phyloP scores from a whole-genome alignment of 495 filamentous ascomycete species.

The Lasiosphaeris hirsuta region DNA sequence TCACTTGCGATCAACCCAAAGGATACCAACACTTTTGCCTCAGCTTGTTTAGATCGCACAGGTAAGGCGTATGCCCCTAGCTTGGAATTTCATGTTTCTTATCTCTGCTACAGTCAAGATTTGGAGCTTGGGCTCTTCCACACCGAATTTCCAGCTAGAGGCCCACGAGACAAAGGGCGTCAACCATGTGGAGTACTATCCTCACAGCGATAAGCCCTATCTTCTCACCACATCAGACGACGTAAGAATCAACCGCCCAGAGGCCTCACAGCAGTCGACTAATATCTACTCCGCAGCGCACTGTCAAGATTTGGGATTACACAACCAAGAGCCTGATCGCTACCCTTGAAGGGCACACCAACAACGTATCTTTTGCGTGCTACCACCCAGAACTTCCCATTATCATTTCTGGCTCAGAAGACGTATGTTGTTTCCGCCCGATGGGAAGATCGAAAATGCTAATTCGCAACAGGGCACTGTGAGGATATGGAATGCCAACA shows the following conservation, averaged over 20 bases:
- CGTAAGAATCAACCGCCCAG: slow-evolving; percentile 12
- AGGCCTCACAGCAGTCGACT: not conserved
- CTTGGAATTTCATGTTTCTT: not conserved
- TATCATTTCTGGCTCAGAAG: slow-evolving; percentile 98
- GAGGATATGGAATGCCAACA: slow-evolving; percentile 98
- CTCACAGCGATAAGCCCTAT: slow-evolving; percentile 94
- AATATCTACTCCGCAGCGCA: slow-evolving; percentile 43
- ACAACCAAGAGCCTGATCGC: slow-evolving; percentile 96
- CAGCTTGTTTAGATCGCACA: slow-evolving; percentile 91
- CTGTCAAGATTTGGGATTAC: slow-evolving; percentile 97
- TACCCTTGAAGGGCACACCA: slow-evolving; percentile 94
- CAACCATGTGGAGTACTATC: slow-evolving; percentile 97
- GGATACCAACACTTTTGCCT: slow-evolving; percentile 96
- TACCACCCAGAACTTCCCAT: slow-evolving; percentile 97
- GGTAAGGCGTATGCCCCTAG: slow-evolving; percentile 58
- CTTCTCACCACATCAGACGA: slow-evolving; percentile 96
- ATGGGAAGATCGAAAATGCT: not conserved
- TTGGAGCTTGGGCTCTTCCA: slow-evolving; percentile 87
- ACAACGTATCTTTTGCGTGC: slow-evolving; percentile 98
- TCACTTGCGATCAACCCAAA: slow-evolving; percentile 99
- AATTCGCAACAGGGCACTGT: slow-evolving; percentile 61
- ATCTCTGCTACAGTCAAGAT: slow-evolving; percentile 69
- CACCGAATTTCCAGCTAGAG: slow-evolving; percentile 92
- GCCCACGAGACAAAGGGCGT: slow-evolving; percentile 98
- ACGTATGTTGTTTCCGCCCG: slow-evolving; percentile 39